Conservation (phyloP, 345 rosid species). For the Euphorbia tirucalli region DNA sequence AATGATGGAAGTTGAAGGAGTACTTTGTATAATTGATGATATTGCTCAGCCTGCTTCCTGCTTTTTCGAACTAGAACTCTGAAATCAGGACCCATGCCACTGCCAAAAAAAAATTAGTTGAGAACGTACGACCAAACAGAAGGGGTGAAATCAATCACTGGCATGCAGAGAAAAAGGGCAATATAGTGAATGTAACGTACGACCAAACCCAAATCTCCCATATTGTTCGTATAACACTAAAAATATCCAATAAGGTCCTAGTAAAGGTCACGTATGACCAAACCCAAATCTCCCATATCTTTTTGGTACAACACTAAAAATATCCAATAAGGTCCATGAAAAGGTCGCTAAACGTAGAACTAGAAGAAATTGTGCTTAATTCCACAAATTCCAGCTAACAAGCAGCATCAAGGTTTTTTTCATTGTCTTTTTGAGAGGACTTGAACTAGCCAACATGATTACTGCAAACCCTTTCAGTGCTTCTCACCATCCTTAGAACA, state of each 20-base stretch:
- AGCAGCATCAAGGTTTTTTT: neutral
- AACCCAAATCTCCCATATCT: neutral
- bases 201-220: neutral
- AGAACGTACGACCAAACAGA: neutral
- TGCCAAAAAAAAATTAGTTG: constrained; percentile 23
- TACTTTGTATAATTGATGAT: constrained; percentile 78
- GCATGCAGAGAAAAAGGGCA: neutral
- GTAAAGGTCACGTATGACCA: too few species aligned
- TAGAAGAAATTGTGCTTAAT: neutral
- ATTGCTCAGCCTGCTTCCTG: constrained; percentile 91
- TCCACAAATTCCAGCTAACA: neutral
- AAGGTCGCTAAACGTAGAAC: neutral
- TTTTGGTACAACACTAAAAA: neutral
- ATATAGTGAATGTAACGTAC: neutral
- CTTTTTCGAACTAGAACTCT: constrained; percentile 93
- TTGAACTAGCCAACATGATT: neutral
- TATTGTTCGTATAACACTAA: neutral
- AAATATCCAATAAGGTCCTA: neutral
- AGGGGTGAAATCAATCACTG: neutral
- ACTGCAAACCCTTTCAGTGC: neutral
- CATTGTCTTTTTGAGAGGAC: neutral
- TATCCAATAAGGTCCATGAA: neutral
- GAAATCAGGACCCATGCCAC: constrained; percentile 99
- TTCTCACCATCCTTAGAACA: neutral
- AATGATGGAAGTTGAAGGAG: neutral